phyloP scores from a whole-genome alignment of 805 yeast genomes.

The Candida silvatica region DNA sequence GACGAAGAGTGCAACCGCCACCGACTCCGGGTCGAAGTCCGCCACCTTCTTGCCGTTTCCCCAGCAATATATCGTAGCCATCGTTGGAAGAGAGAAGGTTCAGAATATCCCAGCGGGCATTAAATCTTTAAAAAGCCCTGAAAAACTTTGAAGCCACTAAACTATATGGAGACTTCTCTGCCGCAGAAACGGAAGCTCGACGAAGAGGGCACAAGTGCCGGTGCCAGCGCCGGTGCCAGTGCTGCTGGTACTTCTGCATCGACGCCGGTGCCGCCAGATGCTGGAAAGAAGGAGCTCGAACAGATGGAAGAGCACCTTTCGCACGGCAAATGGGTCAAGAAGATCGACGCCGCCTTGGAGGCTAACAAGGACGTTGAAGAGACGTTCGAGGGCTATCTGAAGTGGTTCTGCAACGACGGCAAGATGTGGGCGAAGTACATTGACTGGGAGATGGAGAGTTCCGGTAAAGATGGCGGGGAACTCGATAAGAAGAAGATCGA shows the following conservation, averaged over 20 bases:
- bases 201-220: background rate
- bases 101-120: background rate
- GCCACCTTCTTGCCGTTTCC: conserved; percentile 33
- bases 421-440: conserved; percentile 71
- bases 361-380: conserved; percentile 49
- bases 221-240: background rate
- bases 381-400: conserved; percentile 52
- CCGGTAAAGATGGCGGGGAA: conserved; percentile 37
- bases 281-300: conserved; percentile 1
- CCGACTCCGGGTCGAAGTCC: conserved; percentile 40
- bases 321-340: conserved; percentile 45
- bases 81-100: background rate
- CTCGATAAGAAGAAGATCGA: conserved; percentile 63
- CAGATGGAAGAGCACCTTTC: conserved; percentile 39
- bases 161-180: background rate
- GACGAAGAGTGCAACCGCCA: conserved; percentile 40
- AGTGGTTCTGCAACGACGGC: conserved; percentile 59
- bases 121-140: background rate
- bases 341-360: conserved; percentile 36
- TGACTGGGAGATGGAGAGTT: conserved; percentile 26
- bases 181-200: background rate
- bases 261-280: background rate
- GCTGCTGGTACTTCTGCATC: background rate
- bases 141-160: background rate
- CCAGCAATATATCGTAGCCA: conserved; percentile 28